Percentiles rank a stretch among this genome's conserved stretches.
These are phyloP conservation scores for Luffa aegyptiaca DNA, from an alignment of 306 rosid genomes.

Conservation along the genomic window DNA sequence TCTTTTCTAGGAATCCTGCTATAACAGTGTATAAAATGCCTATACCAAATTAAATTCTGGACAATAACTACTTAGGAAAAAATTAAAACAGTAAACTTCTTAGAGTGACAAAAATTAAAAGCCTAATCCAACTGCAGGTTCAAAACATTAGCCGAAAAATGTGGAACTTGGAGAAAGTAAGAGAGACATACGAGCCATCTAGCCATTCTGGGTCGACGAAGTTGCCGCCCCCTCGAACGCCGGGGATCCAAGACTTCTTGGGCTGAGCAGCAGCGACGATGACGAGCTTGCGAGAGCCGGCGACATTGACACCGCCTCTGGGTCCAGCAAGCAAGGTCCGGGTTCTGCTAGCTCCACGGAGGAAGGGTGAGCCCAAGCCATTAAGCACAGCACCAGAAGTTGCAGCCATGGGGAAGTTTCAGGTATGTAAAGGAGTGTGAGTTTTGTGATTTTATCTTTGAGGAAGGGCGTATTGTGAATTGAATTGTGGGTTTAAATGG, in stretches of 20 bases:
- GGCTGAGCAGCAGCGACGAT: constrained; percentile 43
- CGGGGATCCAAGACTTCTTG: constrained; percentile 81
- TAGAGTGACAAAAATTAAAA: no score
- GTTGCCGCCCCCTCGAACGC: constrained; percentile 57
- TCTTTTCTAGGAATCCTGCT: no score
- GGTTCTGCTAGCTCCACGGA: constrained; percentile 62
- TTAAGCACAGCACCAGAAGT: constrained; percentile 76
- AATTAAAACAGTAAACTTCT: no score
- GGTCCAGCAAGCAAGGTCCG: constrained; percentile 42
- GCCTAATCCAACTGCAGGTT: background rate
- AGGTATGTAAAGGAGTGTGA: background rate
- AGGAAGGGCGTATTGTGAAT: constrained; percentile 20
- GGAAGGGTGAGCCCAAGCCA: constrained; percentile 74
- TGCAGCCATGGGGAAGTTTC: constrained; percentile 59
- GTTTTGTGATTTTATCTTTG: background rate
- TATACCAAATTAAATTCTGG: background rate
- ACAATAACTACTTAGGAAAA: background rate
- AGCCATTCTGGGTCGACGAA: constrained; percentile 93
- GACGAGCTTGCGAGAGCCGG: constrained; percentile 37
- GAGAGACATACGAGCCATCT: constrained; percentile 86
- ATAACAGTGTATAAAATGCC: no score
- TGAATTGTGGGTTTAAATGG: constrained; percentile 22
- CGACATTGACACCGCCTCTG: constrained; percentile 31
- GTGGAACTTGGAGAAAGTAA: background rate
- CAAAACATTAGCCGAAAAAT: background rate